phyloP scores from a whole-genome alignment of 2,329 filamentous ascomycete genomes.

The Orbilia javanica region DNA sequence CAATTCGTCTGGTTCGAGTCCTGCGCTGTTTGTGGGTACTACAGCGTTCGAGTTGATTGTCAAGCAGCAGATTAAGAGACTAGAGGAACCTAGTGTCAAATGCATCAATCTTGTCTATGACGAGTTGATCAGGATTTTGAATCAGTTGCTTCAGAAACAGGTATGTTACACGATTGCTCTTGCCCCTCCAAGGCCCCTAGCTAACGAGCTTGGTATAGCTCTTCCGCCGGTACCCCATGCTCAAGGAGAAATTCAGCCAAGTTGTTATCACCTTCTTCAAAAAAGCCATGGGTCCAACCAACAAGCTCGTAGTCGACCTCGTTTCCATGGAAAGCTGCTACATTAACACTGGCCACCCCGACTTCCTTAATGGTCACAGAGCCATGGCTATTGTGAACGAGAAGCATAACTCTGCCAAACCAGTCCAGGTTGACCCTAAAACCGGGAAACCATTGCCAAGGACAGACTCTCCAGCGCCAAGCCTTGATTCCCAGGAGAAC shows the following conservation, averaged over 20 bases:
- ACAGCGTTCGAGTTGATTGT: constrained; percentile 99
- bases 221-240: constrained; percentile 89
- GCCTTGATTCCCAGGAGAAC: constrained; percentile 70
- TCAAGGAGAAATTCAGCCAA: constrained; percentile 96
- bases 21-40: constrained; percentile 95
- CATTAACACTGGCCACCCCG: constrained; percentile 97
- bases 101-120: constrained; percentile 98
- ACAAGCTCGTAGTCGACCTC: constrained; percentile 93
- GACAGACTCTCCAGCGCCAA: constrained; percentile 82
- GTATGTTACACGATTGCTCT: constrained; percentile 52
- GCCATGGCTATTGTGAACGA: constrained; percentile 99
- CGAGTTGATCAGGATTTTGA: constrained; percentile 93
- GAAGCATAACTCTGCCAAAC: constrained; percentile 82
- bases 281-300: constrained; percentile 97
- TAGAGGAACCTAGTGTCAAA: constrained; percentile 96
- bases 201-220: constrained; percentile 67
- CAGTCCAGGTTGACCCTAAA: constrained; percentile 96
- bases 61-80: constrained; percentile 96
- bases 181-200: not conserved
- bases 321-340: constrained; percentile 97
- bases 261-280: constrained; percentile 97
- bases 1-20: constrained; percentile 98
- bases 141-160: constrained; percentile 85
- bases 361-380: constrained; percentile 96
- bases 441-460: constrained; percentile 89